Base-by-base conservation (phyloP, 805 yeast genomes). In the Zygotorulaspora chibaensis region DNA sequence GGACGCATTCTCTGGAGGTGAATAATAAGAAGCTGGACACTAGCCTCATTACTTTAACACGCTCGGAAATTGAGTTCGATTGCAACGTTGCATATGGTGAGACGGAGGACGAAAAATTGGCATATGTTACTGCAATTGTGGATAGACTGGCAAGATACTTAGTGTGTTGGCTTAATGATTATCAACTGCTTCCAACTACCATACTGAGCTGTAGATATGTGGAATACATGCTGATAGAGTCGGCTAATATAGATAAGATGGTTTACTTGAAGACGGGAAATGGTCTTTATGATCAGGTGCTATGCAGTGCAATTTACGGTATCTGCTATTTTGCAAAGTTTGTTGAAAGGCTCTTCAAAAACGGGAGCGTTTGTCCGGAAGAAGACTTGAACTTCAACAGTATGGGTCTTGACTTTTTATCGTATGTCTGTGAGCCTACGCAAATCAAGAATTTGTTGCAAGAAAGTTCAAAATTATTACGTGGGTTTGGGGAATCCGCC, bases 1-100 rank as follows among this genome's bases (percentile, higher is more conserved):
- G 96, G 0, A 86, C 96, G 1, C 82, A 90, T 53, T 96, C 98
- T 0, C 68, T 88, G 49, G 98, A 90, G 62, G 75, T 83, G 11
- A 73, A 80, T 46, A 87, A 87, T 59, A 70, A 73, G 9, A 79
- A 77, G 51, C 71, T 91, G 55, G 99, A 91, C 61, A 80, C 96
- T 0, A 88, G 91, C 1, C 56, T 85, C 43, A 73, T 86, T n/a
- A 57, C 65, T 25, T 62, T 79, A 46, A 52, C 71, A 0, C 52
- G 56, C 1, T 75, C 66, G 2, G 86, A 81, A 29, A 48, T 71
- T 4, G 47, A 57, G 0, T 82, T 79, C 55, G 78, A 77, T 53
- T 64, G 78, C 16, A 57, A 69, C 1, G 38, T 23, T 3, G 41
- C 52, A 2, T 40, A 53, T 31, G 59, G 59, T 2, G 49, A 47